phyloP scores from a whole-genome alignment of 345 rosid genomes.

The Eucalyptus tenuipes region DNA sequence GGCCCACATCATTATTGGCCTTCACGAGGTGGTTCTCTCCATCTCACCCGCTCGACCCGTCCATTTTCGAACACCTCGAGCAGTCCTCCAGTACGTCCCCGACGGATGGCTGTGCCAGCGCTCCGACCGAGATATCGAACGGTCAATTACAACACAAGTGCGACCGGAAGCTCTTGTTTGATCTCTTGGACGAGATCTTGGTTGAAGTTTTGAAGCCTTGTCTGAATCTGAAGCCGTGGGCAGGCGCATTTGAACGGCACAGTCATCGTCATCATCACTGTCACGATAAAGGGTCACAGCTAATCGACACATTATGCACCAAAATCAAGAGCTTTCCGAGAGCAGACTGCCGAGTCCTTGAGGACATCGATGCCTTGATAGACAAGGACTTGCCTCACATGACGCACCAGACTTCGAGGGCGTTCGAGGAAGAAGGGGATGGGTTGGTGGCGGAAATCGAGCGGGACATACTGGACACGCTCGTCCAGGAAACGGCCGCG shows the following conservation, averaged over 20 bases:
- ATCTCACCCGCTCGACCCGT: constrained; percentile 56
- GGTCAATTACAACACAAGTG: constrained; percentile 25
- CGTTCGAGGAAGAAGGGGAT: neutral
- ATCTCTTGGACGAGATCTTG: constrained; percentile 54
- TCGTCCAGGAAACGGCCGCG: neutral
- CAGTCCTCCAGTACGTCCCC: constrained; percentile 1
- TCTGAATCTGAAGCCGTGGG: constrained; percentile 41
- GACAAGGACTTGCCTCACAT: neutral
- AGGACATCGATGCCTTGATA: constrained; percentile 1
- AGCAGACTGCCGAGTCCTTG: constrained; percentile 1
- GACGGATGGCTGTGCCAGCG: neutral
- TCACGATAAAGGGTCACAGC: neutral
- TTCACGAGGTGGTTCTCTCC: constrained; percentile 50
- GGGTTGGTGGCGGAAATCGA: neutral
- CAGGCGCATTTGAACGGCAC: neutral
- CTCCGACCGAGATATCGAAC: neutral
- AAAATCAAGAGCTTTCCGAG: neutral
- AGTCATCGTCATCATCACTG: neutral
- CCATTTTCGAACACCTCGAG: constrained; percentile 57
- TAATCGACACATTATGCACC: neutral
- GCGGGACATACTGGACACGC: constrained; percentile 1
- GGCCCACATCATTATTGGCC: constrained; percentile 26
- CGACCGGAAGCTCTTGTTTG: constrained; percentile 59
- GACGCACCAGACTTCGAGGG: neutral
- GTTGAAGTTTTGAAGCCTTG: constrained; percentile 41